Conservation (phyloP, 2,329 filamentous ascomycete genomes). For the Pochonia chlamydosporia region DNA sequence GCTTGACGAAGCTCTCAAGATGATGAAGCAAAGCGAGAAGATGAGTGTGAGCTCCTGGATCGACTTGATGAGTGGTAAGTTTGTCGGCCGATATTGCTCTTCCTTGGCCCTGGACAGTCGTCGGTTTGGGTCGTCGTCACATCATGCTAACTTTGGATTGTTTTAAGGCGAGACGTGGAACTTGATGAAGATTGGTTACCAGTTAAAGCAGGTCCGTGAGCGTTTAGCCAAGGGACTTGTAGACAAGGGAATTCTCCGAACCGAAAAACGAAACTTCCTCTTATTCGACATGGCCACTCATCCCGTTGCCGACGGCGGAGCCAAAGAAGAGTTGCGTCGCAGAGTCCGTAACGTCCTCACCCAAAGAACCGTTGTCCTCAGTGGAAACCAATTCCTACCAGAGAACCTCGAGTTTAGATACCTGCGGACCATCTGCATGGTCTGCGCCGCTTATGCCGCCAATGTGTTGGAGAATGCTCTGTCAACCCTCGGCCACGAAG, state of each 20-base stretch:
- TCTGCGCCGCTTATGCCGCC: slow-evolving; percentile 95
- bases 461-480: slow-evolving; percentile 98
- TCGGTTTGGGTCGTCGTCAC: neutral
- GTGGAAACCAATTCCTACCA: slow-evolving; percentile 80
- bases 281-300: slow-evolving; percentile 99
- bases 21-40: slow-evolving; percentile 99
- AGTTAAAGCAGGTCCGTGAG: slow-evolving; percentile 98
- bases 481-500: slow-evolving; percentile 87
- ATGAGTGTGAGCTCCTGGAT: slow-evolving; percentile 99
- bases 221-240: slow-evolving; percentile 94
- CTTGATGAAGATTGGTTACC: slow-evolving; percentile 99
- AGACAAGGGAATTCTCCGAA: slow-evolving; percentile 96
- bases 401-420: slow-evolving; percentile 94
- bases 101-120: neutral
- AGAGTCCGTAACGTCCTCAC: slow-evolving; percentile 90
- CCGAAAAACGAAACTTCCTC: slow-evolving; percentile 98
- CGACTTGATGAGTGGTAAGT: slow-evolving; percentile 92
- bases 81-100: neutral
- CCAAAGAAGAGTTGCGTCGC: slow-evolving; percentile 94
- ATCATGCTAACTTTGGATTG: neutral
- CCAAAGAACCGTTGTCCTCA: slow-evolving; percentile 87
- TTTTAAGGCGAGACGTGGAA: slow-evolving; percentile 93
- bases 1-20: slow-evolving; percentile 95
- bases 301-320: slow-evolving; percentile 89
- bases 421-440: slow-evolving; percentile 87